Conservation (phyloP, 2,329 filamentous ascomycete species). For the Phialemoniopsis sp. region DNA sequence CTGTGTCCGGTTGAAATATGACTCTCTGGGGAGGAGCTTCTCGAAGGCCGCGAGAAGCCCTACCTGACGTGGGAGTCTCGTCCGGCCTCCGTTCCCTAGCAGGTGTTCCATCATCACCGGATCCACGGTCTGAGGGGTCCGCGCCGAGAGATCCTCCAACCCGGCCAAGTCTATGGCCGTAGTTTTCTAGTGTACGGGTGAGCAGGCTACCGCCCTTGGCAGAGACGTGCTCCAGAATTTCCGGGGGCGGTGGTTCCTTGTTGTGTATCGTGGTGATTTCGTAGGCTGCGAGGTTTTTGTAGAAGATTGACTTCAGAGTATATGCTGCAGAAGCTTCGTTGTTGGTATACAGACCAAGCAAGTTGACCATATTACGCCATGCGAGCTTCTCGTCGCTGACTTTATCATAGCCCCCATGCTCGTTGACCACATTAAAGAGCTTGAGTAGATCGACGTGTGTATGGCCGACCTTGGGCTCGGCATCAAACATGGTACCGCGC, state of each 20-base stretch:
- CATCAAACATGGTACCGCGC: slow-evolving; percentile 74
- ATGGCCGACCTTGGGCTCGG: slow-evolving; percentile 75
- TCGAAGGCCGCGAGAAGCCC: slow-evolving; percentile 63
- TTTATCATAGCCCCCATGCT: slow-evolving; percentile 80
- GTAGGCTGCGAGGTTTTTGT: slow-evolving; percentile 83
- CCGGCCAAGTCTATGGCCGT: slow-evolving; percentile 16
- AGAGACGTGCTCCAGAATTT: slow-evolving; percentile 83
- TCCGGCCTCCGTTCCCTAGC: slow-evolving; percentile 46
- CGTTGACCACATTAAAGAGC: slow-evolving; percentile 73
- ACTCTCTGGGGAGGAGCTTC: slow-evolving; percentile 83
- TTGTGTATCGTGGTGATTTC: slow-evolving; percentile 77
- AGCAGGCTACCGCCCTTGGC: slow-evolving; percentile 81
- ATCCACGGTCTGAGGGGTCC: slow-evolving; percentile 53
- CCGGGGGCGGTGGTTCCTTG: slow-evolving; percentile 79
- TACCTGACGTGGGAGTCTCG: slow-evolving; percentile 47
- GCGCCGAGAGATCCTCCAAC: slow-evolving; percentile 33
- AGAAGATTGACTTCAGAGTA: slow-evolving; percentile 81
- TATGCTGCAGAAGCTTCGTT: slow-evolving; percentile 84
- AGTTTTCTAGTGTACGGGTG: slow-evolving; percentile 76
- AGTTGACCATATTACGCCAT: slow-evolving; percentile 75
- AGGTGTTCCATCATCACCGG: slow-evolving; percentile 57
- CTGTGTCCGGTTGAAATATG: slow-evolving; percentile 79
- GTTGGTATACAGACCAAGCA: slow-evolving; percentile 69
- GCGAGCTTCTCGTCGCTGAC: slow-evolving; percentile 79
- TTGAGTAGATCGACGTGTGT: slow-evolving; percentile 73